Evolutionary conservation across 768 basidiomycete genomes (phyloP).

Genomic region (Agaricus subrufescens): DNA sequence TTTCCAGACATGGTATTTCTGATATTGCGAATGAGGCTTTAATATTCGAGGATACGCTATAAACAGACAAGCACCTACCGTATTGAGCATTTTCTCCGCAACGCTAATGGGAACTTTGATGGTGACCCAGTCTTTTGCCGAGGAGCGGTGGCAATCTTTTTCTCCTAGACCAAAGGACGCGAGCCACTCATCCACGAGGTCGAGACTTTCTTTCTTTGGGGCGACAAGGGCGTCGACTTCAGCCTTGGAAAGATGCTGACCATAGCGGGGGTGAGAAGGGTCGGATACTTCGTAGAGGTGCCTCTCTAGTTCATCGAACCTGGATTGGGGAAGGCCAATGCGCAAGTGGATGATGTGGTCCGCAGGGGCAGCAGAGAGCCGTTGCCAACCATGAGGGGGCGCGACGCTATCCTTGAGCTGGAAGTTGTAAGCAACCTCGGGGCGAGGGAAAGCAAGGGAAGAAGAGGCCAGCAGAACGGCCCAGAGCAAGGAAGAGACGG

Average conservation of each 20-base stretch:
- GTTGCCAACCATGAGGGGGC: constrained; percentile 39
- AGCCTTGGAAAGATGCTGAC: constrained; percentile 55
- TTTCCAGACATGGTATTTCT: constrained; percentile 64
- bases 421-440: constrained; percentile 14
- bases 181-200: constrained; percentile 60
- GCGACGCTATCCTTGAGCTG: constrained; percentile 45
- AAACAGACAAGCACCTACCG: constrained; percentile 35
- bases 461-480: constrained; percentile 2
- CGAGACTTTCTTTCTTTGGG: constrained; percentile 49
- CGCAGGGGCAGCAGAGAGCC: constrained; percentile 30
- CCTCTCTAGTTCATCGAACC: constrained; percentile 45
- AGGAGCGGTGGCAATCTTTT: constrained; percentile 45
- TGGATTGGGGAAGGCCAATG: constrained; percentile 51
- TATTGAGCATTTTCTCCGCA: constrained; percentile 69
- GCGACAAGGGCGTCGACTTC: constrained; percentile 60
- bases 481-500: constrained; percentile 7
- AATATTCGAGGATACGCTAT: neutral
- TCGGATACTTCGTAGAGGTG: constrained; percentile 56
- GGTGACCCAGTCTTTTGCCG: constrained; percentile 68
- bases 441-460: constrained; percentile 16
- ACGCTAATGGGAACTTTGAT: constrained; percentile 51
- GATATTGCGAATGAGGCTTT: neutral
- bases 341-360: constrained; percentile 49
- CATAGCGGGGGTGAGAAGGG: constrained; percentile 50
- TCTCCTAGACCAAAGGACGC: constrained; percentile 47